Percentiles rank a stretch among this genome's conserved stretches.
These are phyloP conservation scores for Candida easanensis DNA, from an alignment of 805 yeast species.

Conservation along the genomic window DNA sequence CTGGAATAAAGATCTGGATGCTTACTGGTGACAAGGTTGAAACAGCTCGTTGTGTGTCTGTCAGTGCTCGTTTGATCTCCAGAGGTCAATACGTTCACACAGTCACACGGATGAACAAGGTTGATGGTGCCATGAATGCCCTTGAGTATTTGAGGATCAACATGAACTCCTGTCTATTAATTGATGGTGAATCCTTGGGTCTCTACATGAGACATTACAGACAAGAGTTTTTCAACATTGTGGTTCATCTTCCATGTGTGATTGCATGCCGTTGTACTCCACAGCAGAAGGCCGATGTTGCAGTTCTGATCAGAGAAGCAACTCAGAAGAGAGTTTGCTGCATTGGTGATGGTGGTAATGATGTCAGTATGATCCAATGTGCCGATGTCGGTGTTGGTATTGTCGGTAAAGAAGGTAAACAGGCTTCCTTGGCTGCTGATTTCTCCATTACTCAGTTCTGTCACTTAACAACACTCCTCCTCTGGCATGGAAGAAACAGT, in stretches of 20 bases:
- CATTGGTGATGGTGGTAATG: constrained; percentile 99
- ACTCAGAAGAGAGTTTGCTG: constrained; percentile 94
- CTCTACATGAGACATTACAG: constrained; percentile 60
- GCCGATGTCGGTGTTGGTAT: constrained; percentile 99
- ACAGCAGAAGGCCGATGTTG: constrained; percentile 97
- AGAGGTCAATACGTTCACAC: constrained; percentile 94
- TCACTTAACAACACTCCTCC: constrained; percentile 75
- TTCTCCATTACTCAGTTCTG: constrained; percentile 92
- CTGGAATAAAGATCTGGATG: constrained; percentile 99
- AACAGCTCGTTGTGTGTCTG: constrained; percentile 95
- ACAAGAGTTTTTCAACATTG: constrained; percentile 74
- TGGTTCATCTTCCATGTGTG: constrained; percentile 84
- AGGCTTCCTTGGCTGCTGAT: constrained; percentile 96
- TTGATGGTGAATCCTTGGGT: constrained; percentile 91
- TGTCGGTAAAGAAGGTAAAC: constrained; percentile 97
- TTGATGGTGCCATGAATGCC: constrained; percentile 66
- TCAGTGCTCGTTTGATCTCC: constrained; percentile 88
- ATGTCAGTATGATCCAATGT: constrained; percentile 97
- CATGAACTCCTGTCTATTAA: constrained; percentile 64
- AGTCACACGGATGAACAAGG: constrained; percentile 58
- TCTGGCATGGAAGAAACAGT: constrained; percentile 98
- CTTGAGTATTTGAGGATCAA: constrained; percentile 70
- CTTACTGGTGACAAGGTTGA: constrained; percentile 98
- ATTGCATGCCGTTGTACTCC: constrained; percentile 98
- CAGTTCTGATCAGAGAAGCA: constrained; percentile 66